phyloP scores from a whole-genome alignment of 2,329 filamentous ascomycete species.

The Magnaporthiopsis incrustans region DNA sequence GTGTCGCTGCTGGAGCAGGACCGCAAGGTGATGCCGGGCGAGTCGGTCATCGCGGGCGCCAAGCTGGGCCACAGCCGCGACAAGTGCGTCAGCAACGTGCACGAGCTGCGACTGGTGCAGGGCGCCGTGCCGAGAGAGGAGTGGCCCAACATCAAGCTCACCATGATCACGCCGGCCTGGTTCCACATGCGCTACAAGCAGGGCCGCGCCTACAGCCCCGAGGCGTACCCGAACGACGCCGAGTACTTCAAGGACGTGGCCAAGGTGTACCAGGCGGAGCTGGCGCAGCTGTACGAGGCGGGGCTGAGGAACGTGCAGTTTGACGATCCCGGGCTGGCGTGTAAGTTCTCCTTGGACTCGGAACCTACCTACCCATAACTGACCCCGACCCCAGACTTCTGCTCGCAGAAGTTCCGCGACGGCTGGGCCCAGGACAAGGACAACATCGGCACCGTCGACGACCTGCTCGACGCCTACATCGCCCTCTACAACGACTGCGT shows the following conservation, averaged over 20 bases:
- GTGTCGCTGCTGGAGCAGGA: conserved; percentile 44
- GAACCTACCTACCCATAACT: conserved; percentile 1
- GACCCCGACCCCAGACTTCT: conserved; percentile 49
- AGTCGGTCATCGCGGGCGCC: conserved; percentile 42
- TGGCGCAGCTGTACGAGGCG: conserved; percentile 52
- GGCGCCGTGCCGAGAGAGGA: conserved; percentile 34
- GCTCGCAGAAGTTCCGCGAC: conserved; percentile 61
- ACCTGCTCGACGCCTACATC: conserved; percentile 69
- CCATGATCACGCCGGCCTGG: conserved; percentile 46
- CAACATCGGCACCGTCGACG: conserved; percentile 60
- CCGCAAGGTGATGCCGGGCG: conserved; percentile 47
- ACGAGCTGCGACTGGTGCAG: conserved; percentile 41
- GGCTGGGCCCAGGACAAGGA: conserved; percentile 61
- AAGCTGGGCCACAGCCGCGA: conserved; percentile 36
- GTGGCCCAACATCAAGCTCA: conserved; percentile 45
- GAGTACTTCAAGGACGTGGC: conserved; percentile 60
- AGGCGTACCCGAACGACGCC: conserved; percentile 47
- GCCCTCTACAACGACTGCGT: conserved; percentile 68
- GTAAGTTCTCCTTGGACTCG: conserved; percentile 32
- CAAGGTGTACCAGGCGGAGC: conserved; percentile 56
- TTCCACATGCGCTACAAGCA: conserved; percentile 49
- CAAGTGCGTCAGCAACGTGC: conserved; percentile 38
- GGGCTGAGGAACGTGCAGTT: conserved; percentile 60
- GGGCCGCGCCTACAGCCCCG: conserved; percentile 45
- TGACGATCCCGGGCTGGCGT: conserved; percentile 59